Conservation (phyloP, 2,329 filamentous ascomycete species). For the Pyrenophora graminea region DNA sequence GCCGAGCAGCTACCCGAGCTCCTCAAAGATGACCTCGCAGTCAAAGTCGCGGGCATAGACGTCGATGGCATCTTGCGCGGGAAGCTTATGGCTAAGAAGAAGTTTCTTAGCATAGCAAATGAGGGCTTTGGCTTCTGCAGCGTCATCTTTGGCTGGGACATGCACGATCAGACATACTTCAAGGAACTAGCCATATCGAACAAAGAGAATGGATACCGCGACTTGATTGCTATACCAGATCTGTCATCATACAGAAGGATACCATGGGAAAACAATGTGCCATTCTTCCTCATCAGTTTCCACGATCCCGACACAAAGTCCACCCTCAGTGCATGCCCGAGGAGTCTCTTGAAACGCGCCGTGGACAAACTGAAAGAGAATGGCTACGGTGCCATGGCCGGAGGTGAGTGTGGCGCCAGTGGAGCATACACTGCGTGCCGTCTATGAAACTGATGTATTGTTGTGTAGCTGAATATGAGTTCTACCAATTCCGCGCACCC, state of each 20-base stretch:
- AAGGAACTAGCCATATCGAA: conserved; percentile 86
- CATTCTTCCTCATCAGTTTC: conserved; percentile 85
- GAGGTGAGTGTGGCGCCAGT: conserved; percentile 63
- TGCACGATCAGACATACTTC: conserved; percentile 91
- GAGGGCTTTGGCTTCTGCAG: conserved; percentile 92
- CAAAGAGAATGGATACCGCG: conserved; percentile 85
- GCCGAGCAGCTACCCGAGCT: conserved; percentile 67
- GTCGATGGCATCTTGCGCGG: conserved; percentile 85
- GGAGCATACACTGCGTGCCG: conserved; percentile 18
- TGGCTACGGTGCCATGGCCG: conserved; percentile 85
- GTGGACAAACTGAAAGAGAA: conserved; percentile 68
- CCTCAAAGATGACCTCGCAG: conserved; percentile 71
- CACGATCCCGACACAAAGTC: conserved; percentile 75
- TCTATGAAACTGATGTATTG: conserved; percentile 25
- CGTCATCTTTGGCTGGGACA: conserved; percentile 94
- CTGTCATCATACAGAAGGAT: conserved; percentile 78
- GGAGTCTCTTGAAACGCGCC: conserved; percentile 72
- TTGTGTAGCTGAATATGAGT: conserved; percentile 82
- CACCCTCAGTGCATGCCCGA: conserved; percentile 76
- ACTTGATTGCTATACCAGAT: conserved; percentile 82
- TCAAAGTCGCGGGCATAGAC: conserved; percentile 87
- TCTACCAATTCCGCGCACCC: conserved; percentile 85
- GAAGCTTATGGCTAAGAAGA: conserved; percentile 89
- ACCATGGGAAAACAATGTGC: conserved; percentile 86
- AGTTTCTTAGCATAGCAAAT: conserved; percentile 82